These are phyloP conservation scores for Aristolochia californica DNA, from an alignment of 164 flowering plant species.

Conservation along the genomic window DNA sequence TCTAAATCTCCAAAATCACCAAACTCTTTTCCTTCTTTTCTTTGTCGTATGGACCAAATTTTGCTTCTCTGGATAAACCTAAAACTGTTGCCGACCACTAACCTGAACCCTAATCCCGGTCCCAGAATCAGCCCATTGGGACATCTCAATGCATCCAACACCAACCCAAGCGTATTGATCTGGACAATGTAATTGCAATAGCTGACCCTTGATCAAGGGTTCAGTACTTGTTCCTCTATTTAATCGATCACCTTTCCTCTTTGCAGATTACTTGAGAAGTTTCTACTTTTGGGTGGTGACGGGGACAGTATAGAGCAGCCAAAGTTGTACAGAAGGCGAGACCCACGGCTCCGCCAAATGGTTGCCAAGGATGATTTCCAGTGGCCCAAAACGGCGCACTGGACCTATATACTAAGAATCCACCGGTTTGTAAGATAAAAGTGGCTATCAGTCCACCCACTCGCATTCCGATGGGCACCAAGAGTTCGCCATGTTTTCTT, in stretches of 20 bases:
- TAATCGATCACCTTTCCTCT: neutral
- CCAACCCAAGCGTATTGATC: neutral
- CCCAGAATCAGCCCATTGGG: neutral
- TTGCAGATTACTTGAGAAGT: neutral
- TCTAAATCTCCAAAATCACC: too few relatives aligned
- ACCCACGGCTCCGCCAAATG: constrained; percentile 72
- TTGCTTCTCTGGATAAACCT: too few relatives aligned
- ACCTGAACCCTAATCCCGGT: too few relatives aligned
- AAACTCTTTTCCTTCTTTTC: too few relatives aligned
- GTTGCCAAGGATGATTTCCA: constrained; percentile 59
- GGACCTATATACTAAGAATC: constrained; percentile 40
- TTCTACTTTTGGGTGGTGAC: neutral
- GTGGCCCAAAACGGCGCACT: constrained; percentile 48
- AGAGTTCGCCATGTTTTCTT: constrained; percentile 57
- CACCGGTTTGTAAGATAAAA: constrained; percentile 46
- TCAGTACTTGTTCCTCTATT: neutral
- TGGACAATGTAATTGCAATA: neutral
- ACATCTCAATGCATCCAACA: neutral
- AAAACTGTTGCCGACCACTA: too few relatives aligned
- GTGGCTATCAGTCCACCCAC: constrained; percentile 62
- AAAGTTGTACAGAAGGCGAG: constrained; percentile 35
- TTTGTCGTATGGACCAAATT: too few relatives aligned
- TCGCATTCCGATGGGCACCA: constrained; percentile 66
- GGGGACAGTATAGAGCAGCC: constrained; percentile 55
- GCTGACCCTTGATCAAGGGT: neutral